Percentiles rank a stretch among this genome's conserved stretches.
phyloP scores from a whole-genome alignment of 768 basidiomycete species.

The Tricholoma bakamatsutake region DNA sequence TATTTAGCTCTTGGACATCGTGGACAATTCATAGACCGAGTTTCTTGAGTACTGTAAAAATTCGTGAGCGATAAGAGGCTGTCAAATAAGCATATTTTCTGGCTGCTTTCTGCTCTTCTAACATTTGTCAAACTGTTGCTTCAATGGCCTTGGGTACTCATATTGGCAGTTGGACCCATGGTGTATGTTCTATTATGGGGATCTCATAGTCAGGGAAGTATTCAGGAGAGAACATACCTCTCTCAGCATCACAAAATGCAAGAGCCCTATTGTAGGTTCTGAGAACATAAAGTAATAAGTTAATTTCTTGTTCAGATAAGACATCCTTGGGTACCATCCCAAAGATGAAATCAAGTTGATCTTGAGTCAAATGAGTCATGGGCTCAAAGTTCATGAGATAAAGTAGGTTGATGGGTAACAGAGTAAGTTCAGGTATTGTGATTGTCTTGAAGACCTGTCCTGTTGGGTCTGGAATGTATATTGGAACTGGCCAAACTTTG shows the following conservation, averaged over 20 bases:
- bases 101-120: too few species aligned
- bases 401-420: conserved; percentile 5
- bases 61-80: too few species aligned
- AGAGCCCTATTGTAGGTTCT: conserved; percentile 6
- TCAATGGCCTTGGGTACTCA: too few species aligned
- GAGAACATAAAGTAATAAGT: conserved; percentile 15
- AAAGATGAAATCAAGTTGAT: conserved; percentile 13
- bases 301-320: conserved; percentile 6
- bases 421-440: conserved; percentile 4
- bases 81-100: too few species aligned
- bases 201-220: too few species aligned
- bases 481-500: conserved; percentile 20
- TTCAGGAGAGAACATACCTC: too few species aligned
- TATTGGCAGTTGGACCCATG: too few species aligned
- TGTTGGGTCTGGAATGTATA: conserved; percentile 17
- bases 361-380: conserved; percentile 4
- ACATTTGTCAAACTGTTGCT: too few species aligned
- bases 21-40: conserved; percentile 6
- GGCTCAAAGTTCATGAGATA: conserved; percentile 4
- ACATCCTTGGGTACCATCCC: conserved; percentile 1
- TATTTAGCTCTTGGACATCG: conserved; percentile 3
- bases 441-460: conserved; percentile 1
- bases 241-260: conserved; percentile 3
- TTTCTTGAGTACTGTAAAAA: too few species aligned
- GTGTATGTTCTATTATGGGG: too few species aligned